Conservation (phyloP, 2,329 filamentous ascomycete species). For the Colletotrichum sp. region DNA sequence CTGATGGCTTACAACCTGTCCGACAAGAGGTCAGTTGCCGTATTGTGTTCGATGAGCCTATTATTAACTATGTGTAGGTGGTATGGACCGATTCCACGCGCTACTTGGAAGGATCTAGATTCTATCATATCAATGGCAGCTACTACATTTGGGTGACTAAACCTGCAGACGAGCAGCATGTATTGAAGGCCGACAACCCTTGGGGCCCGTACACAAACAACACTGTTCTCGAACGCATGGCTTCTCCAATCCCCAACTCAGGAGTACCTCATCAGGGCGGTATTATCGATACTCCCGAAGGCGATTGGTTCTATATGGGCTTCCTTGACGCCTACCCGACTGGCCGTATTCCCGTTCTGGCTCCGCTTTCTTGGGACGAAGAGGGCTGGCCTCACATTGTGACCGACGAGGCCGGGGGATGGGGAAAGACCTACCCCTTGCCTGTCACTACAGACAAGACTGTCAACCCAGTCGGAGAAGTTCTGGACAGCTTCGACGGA, state of each 20-base stretch:
- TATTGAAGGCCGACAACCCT: slow-evolving; percentile 49
- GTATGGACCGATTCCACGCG: slow-evolving; percentile 2
- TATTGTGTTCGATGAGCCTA: rapidly evolving
- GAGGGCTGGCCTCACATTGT: slow-evolving; percentile 51
- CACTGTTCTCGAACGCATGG: slow-evolving; percentile 39
- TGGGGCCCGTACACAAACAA: slow-evolving; percentile 55
- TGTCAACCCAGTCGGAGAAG: slow-evolving; percentile 11
- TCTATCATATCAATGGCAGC: slow-evolving; percentile 58
- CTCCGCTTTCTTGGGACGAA: slow-evolving; percentile 53
- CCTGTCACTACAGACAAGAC: slow-evolving; percentile 26
- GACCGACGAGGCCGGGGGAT: slow-evolving; percentile 42
- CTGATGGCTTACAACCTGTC: not conserved
- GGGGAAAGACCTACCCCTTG: slow-evolving; percentile 44
- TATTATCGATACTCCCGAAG: slow-evolving; percentile 55
- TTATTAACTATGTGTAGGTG: not conserved
- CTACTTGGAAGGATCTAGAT: slow-evolving; percentile 51
- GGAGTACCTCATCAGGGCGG: slow-evolving; percentile 59
- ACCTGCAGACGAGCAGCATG: slow-evolving; percentile 47
- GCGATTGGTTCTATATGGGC: slow-evolving; percentile 63
- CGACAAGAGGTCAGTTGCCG: not conserved
- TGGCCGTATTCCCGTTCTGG: slow-evolving; percentile 61
- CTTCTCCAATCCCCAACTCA: slow-evolving; percentile 37
- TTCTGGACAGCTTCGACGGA: slow-evolving; percentile 28
- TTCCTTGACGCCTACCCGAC: slow-evolving; percentile 60
- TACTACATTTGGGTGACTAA: slow-evolving; percentile 58